These are phyloP conservation scores for Sphagnum tenellum DNA, from an alignment of 225 moss, liverwort and hornwort species.

Conservation along the genomic window DNA sequence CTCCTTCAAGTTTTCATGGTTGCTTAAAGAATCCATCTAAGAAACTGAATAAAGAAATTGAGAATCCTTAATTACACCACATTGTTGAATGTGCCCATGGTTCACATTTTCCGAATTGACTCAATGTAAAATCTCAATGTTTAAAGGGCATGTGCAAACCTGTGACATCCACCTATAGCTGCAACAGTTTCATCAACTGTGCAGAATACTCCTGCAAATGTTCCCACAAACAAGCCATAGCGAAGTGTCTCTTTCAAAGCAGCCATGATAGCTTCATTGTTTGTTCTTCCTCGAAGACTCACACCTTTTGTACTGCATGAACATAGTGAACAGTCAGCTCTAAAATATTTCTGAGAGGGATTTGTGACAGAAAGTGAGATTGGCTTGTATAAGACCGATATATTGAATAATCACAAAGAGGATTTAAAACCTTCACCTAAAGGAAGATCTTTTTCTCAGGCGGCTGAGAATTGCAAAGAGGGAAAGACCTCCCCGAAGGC, in stretches of 20 bases:
- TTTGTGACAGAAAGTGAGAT: no score
- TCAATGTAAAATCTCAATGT: no score
- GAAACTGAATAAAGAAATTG: no score
- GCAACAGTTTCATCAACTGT: conserved; percentile 88
- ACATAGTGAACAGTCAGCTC: background rate
- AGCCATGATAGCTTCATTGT: conserved; percentile 52
- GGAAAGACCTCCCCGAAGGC: conserved; percentile 78
- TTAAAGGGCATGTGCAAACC: conserved; percentile 9
- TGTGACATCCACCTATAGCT: conserved; percentile 61
- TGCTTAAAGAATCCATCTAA: no score
- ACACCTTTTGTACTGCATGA: conserved; percentile 21
- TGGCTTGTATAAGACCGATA: no score
- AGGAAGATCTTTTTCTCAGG: conserved; percentile 44
- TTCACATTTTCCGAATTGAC: no score
- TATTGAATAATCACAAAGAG: no score
- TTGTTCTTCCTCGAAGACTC: conserved; percentile 41
- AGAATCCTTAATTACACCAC: no score
- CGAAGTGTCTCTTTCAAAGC: conserved; percentile 78
- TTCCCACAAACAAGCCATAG: conserved; percentile 88
- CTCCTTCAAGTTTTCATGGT: no score
- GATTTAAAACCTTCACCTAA: conserved; percentile 22
- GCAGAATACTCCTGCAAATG: conserved; percentile 89
- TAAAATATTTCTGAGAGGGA: no score
- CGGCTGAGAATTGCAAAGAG: conserved; percentile 60
- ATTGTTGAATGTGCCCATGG: no score